Conservation (phyloP, 1,139 yeast species). For the Kurtzmaniella quercitrusa region DNA sequence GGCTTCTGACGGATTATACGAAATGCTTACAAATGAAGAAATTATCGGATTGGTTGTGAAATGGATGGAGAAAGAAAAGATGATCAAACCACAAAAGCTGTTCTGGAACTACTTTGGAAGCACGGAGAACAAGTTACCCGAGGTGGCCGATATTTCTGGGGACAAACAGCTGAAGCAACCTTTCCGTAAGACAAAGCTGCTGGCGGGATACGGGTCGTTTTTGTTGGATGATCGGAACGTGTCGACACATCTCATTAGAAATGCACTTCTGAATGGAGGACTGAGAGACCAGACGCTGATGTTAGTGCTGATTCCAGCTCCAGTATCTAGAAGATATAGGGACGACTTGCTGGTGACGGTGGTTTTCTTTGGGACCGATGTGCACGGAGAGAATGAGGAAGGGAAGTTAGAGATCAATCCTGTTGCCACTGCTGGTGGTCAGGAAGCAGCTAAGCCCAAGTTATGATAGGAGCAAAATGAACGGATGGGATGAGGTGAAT, state of each 20-base stretch:
- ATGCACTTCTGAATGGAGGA: conserved; percentile 88
- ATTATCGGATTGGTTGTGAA: conserved; percentile 87
- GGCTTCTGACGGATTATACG: conserved; percentile 94
- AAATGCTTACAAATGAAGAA: conserved; percentile 87
- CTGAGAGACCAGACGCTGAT: conserved; percentile 82
- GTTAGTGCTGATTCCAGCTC: conserved; percentile 89
- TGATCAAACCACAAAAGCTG: conserved; percentile 52
- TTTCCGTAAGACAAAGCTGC: conserved; percentile 36
- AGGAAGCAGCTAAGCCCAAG: conserved; percentile 47
- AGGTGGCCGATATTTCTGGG: conserved; percentile 57
- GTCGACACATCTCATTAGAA: conserved; percentile 88
- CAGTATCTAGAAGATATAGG: conserved; percentile 85
- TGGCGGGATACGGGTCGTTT: conserved; percentile 32
- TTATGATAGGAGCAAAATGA: conserved; percentile 17
- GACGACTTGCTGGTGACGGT: conserved; percentile 97
- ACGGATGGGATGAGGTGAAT: background rate
- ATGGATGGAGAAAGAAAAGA: conserved; percentile 82
- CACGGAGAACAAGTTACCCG: conserved; percentile 53
- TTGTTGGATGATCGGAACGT: conserved; percentile 79
- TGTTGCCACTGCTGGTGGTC: conserved; percentile 56
- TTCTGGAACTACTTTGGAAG: conserved; percentile 46
- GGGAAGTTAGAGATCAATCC: conserved; percentile 53
- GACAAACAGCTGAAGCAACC: conserved; percentile 48
- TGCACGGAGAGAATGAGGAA: conserved; percentile 34
- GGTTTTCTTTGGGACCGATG: conserved; percentile 74